Base-by-base conservation (phyloP, 306 rosid genomes). In the Quercus ilex region DNA sequence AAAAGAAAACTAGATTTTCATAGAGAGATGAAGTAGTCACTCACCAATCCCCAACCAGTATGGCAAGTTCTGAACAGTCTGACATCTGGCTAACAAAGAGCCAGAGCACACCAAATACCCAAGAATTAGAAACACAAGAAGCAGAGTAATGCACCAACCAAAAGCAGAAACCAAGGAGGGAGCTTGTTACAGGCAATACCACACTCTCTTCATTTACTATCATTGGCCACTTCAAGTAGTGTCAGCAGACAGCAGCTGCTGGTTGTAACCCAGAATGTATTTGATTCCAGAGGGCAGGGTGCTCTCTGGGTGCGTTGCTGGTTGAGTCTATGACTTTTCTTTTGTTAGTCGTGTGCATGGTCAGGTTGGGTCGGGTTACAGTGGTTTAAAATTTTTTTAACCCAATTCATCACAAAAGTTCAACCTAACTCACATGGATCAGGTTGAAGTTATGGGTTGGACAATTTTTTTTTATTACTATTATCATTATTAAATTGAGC, bases 161-260 rank as follows among this genome's bases (percentile, higher is more conserved):
- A 80, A 82, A 94, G 89, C 56, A 92, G 60, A 38, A 92, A 81
- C 98, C 98, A 92, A 64, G 98, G 96, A 56, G 97, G 96, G 81
- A 94, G 83, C 75, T 82, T 90, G 73, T 94, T 94, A 83, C 90
- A 89, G 68, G 92, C 92, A 74, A 90, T 72, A 21, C 97, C 93
- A 88, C 60, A 31, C 53, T 90, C 79, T 92, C 98, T 14, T 93
- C 98, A 41, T 38, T 6, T 38, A 10, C 88, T 73, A 79, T 90
- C 98, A 85, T 78, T 87, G 63, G 98, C 96, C 56, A 92, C 93
- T 31, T 97, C 97, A 5, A 90, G 89, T 0, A 92, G 43, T 9
- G 98, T 86, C 10, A 94, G 79, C 81, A 90, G 92, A 23, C 23
- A 23, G 23, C 23, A 23, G 0, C 80, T 81, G 90, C 88, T 94